Evolutionary conservation across 305 asterid genomes (phyloP), one percentile per base, ranked within the genome.

Genomic region (Ajuga reptans): DNA sequence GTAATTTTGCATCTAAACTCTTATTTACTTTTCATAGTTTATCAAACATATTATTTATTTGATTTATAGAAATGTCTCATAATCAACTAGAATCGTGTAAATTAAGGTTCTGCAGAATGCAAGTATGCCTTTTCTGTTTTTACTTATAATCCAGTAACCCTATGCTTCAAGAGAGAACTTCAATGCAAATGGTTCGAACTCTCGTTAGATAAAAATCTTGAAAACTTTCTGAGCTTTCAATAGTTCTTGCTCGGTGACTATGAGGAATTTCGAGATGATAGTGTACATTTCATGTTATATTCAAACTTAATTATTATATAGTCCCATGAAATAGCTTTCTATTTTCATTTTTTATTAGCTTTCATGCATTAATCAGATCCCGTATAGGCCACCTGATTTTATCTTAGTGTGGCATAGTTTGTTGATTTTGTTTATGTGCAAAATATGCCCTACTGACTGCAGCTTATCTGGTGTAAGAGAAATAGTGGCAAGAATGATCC

Each of bases 1-100:
- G 97, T 88, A 83, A 82, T 73, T 61, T 59, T 29, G 50, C 42
- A 58, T 68, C 63, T 59, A 29, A 59, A 61, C 67, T 47, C 69
- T 42, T 46, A 27, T 56, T 2, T 11, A 37, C 41, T 34, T 72
- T 45, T 27, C 49, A 7, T 33, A 7, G 45, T 24, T 67, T 75
- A 34, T 63, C 46, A 2, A 62, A 42, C 46, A 55, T 31, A 8
- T 53, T 52, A n/a, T 24, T 42, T 57, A 18, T 42, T 56, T 47
- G 59, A 31, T 11, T 53, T 27, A 36, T 46, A 27, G 50, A n/a
- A 61, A 31, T n/a, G 5, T 55, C 24, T 29, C 11, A 69, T 33
- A 71, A 58, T 31, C 9, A 36, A 33, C 59, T 45, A 7, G 53
- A 52, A 49, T 66, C 46, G 5, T 73, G 7, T 10, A n/a, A 27